These are phyloP conservation scores for Arthrobotrys musiformis DNA, from an alignment of 2,329 filamentous ascomycete species.

Conservation along the genomic window DNA sequence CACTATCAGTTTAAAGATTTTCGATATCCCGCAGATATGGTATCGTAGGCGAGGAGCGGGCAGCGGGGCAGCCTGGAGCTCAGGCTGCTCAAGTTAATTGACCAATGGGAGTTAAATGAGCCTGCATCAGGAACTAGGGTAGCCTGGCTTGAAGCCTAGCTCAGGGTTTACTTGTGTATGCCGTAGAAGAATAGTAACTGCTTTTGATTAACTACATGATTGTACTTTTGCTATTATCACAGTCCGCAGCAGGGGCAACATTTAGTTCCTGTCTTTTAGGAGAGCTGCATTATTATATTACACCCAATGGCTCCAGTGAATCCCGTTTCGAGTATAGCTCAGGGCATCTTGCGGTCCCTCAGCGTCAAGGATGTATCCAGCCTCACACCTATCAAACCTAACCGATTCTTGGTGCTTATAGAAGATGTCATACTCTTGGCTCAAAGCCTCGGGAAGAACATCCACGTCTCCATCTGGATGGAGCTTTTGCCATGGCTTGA, in stretches of 20 bases:
- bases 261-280: background rate
- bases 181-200: background rate
- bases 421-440: conserved; percentile 66
- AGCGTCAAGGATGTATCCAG: conserved; percentile 69
- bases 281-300: conserved; percentile 1
- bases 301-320: conserved; percentile 50
- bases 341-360: conserved; percentile 67
- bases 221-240: too few species aligned
- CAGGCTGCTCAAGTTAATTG: background rate
- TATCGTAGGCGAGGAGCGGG: background rate
- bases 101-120: background rate
- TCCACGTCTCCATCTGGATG: conserved; percentile 68
- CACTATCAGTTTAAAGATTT: background rate
- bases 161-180: background rate
- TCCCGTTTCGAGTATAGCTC: conserved; percentile 42
- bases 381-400: conserved; percentile 67
- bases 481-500: conserved; percentile 69
- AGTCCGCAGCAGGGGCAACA: background rate
- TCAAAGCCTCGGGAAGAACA: conserved; percentile 68
- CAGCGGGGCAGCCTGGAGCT: background rate
- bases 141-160: background rate
- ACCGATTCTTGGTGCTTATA: conserved; percentile 68
- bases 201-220: too few species aligned
- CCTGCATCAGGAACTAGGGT: background rate
- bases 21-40: conserved; percentile 2